Conservation (phyloP, 2,329 filamentous ascomycete genomes). For the Clarireedia homoeocarpa region DNA sequence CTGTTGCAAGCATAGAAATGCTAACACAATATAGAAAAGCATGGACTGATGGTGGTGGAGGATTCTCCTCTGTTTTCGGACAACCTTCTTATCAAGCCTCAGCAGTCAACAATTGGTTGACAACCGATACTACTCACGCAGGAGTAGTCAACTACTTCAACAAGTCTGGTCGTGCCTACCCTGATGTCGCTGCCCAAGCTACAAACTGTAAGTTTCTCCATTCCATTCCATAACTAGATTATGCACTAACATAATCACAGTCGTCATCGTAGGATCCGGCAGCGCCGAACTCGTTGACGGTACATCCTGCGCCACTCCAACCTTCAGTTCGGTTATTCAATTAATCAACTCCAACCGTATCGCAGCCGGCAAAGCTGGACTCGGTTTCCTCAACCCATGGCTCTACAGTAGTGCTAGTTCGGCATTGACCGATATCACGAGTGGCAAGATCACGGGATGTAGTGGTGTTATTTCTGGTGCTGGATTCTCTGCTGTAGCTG, state of each 20-base stretch:
- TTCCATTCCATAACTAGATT: not conserved
- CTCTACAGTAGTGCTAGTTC: slow-evolving; percentile 31
- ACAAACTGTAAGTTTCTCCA: slow-evolving; percentile 36
- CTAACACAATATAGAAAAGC: slow-evolving; percentile 9
- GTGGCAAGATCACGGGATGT: slow-evolving; percentile 34
- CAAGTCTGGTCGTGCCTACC: slow-evolving; percentile 39
- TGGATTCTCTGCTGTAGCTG: slow-evolving; percentile 13
- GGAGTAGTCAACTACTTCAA: slow-evolving; percentile 40
- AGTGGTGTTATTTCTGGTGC: slow-evolving; percentile 14
- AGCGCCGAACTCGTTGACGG: slow-evolving; percentile 36
- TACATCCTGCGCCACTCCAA: slow-evolving; percentile 47
- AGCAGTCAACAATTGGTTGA: slow-evolving; percentile 37
- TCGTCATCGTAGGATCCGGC: slow-evolving; percentile 33
- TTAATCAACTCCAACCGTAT: slow-evolving; percentile 56
- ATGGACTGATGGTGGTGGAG: slow-evolving; percentile 31
- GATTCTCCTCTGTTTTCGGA: slow-evolving; percentile 37
- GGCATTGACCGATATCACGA: slow-evolving; percentile 36
- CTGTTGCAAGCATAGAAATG: not conserved
- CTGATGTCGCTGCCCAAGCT: slow-evolving; percentile 48
- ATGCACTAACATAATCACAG: not conserved
- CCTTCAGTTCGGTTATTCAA: slow-evolving; percentile 49
- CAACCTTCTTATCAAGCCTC: slow-evolving; percentile 35
- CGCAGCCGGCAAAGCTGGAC: slow-evolving; percentile 37
- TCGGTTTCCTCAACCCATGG: slow-evolving; percentile 40
- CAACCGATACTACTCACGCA: slow-evolving; percentile 38